These are phyloP conservation scores for Penicillium daleae DNA, from an alignment of 495 filamentous ascomycete genomes.

Conservation along the genomic window DNA sequence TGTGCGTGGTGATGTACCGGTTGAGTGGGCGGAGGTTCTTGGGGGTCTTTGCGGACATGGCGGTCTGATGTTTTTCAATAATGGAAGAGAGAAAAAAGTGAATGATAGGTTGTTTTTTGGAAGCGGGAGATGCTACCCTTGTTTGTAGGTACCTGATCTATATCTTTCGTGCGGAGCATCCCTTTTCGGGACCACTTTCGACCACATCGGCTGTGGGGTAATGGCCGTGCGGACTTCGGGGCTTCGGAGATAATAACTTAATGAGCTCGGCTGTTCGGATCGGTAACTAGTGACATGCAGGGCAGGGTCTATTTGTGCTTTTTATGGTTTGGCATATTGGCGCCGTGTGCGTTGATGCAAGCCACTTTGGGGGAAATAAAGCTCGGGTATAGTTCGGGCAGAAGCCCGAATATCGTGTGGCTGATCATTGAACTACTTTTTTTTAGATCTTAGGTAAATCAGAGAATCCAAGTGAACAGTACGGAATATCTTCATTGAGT, in stretches of 20 bases:
- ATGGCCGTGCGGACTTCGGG: neutral
- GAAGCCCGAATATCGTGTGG: neutral
- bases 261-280: neutral
- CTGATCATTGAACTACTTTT: neutral
- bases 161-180: slow-evolving; percentile 9
- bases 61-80: slow-evolving; percentile 12
- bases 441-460: too few relatives aligned
- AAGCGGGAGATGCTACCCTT: neutral
- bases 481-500: neutral
- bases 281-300: neutral
- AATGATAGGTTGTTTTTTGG: neutral
- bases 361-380: neutral
- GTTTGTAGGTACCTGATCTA: slow-evolving; percentile 7
- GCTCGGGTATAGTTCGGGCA: too few relatives aligned
- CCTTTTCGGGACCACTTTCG: slow-evolving; percentile 27
- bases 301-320: neutral
- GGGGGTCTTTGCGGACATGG: slow-evolving; percentile 20
- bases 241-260: neutral
- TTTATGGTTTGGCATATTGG: neutral
- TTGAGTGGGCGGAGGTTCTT: slow-evolving; percentile 40
- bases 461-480: too few relatives aligned
- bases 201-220: slow-evolving; percentile 37
- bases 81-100: neutral
- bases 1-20: slow-evolving; percentile 47
- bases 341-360: neutral